Base-by-base conservation (phyloP, 768 basidiomycete genomes). In the Suillus fuscotomentosus region DNA sequence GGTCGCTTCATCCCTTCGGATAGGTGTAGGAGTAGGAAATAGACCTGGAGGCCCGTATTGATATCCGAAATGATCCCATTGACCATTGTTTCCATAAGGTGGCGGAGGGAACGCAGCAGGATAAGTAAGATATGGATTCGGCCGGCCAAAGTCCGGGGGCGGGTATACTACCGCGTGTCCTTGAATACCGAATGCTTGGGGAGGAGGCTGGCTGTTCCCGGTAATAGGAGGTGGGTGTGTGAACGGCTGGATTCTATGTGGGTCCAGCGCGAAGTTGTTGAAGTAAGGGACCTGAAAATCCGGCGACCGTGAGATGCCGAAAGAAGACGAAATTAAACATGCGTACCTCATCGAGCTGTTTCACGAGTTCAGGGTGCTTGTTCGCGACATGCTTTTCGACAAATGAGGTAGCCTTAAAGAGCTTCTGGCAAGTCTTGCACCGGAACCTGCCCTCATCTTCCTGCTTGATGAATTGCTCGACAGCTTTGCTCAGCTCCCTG, bases 361-460 rank as follows among this genome's bases (percentile, higher is more conserved):
- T 91, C 64, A 96, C 85, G 17, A 94, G 80, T 65, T 97, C 93
- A 13, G 90, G 81, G 74, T 99, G 97, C 75, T 99, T 99, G 75
- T 96, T 94, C 14, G 89, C 86, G 66, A 99, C 89, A 75, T 99
- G 97, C 82, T 99, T 99, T 79, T 97, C 94, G 56, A 99, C 92
- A 78, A 98, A 99, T 31, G 95, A 88, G 41, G 92, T 91, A 5
- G 95, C 97, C 76, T 96, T 96, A 88, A 99, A 99, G 24, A 99
- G 83, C 80, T 99, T 99, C 78, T 89, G 90, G 77, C 97, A 99
- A 36, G 89, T 89, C 81, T 94, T 97, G 81, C 97, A 99, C 67
- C 97, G 85, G 80, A 92, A 99, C 75, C 97, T 99, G 71, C 90
- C 93, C 77, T 97, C 94, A 69, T 98, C 97, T 77, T 99, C 97